phyloP scores from a whole-genome alignment of 2,329 filamentous ascomycete species.

The Fusarium graminum region DNA sequence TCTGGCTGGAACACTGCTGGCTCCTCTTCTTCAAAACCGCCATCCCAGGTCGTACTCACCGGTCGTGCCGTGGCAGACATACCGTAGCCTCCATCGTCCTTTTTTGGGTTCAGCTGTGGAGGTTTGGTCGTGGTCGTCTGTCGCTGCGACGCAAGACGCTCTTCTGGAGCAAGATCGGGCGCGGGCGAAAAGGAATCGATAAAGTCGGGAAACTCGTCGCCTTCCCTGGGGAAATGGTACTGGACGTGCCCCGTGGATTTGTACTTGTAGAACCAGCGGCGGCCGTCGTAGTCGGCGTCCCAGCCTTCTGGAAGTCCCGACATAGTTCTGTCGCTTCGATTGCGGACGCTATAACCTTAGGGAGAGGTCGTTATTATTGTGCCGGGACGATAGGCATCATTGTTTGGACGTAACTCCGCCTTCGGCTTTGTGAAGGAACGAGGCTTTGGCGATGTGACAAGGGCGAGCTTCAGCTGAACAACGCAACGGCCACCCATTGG shows the following conservation, averaged over 20 bases:
- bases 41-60: constrained; percentile 53
- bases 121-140: constrained; percentile 42
- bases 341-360: neutral
- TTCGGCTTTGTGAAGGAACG: constrained; percentile 13
- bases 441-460: constrained; percentile 34
- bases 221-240: constrained; percentile 68
- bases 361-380: constrained; percentile 30
- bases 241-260: constrained; percentile 66
- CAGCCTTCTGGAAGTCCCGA: constrained; percentile 64
- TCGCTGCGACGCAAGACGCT: constrained; percentile 64
- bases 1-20: constrained; percentile 64
- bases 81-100: constrained; percentile 35
- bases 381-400: constrained; percentile 31
- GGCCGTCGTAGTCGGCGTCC: constrained; percentile 70
- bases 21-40: constrained; percentile 46
- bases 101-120: constrained; percentile 16
- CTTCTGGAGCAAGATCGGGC: constrained; percentile 63
- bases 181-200: constrained; percentile 56
- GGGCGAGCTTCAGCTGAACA: constrained; percentile 35
- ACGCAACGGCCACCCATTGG: constrained; percentile 26
- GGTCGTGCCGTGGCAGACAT: constrained; percentile 54
- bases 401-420: constrained; percentile 10
- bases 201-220: constrained; percentile 70
- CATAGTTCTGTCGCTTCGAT: constrained; percentile 44
- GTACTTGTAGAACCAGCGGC: constrained; percentile 70